Evolutionary conservation across 169 alveolate species (phyloP).

Genomic region (Amoebophrya sp.): DNA sequence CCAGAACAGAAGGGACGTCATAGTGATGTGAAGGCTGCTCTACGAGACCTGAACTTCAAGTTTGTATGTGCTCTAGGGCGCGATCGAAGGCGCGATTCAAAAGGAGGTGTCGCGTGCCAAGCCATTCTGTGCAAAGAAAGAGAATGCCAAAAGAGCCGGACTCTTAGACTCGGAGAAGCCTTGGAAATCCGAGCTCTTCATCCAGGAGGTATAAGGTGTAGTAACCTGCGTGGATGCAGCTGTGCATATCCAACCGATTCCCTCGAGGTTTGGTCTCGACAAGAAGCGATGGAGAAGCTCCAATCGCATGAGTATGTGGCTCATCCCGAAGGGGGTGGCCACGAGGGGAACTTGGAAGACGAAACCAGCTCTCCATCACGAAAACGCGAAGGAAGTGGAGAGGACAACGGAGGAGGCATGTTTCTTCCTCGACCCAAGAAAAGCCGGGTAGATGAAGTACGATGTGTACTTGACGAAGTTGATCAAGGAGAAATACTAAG

Average conservation of each 20-base stretch:
- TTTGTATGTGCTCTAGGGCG: neutral
- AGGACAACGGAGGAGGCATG: too few relatives aligned
- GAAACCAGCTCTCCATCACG: neutral
- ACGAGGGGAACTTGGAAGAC: neutral
- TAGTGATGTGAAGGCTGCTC: neutral
- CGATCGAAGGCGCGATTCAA: neutral
- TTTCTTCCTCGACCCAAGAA: neutral
- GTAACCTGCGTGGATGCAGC: neutral
- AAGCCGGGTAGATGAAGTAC: neutral
- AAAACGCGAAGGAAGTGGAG: too few relatives aligned
- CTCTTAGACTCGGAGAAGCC: neutral
- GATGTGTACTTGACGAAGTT: too few relatives aligned
- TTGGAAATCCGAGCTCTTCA: neutral
- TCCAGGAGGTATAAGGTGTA: neutral
- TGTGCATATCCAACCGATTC: neutral
- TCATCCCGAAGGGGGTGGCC: neutral
- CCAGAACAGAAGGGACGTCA: neutral
- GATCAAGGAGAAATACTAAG: too few relatives aligned
- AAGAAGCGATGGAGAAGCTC: neutral
- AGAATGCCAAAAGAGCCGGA: neutral
- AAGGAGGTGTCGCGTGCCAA: neutral
- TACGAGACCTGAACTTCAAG: neutral
- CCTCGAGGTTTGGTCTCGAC: neutral
- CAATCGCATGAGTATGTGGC: neutral
- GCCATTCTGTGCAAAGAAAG: neutral